phyloP scores from a whole-genome alignment of 441 rosid genomes.

The Cnidoscolus chayamansa region DNA sequence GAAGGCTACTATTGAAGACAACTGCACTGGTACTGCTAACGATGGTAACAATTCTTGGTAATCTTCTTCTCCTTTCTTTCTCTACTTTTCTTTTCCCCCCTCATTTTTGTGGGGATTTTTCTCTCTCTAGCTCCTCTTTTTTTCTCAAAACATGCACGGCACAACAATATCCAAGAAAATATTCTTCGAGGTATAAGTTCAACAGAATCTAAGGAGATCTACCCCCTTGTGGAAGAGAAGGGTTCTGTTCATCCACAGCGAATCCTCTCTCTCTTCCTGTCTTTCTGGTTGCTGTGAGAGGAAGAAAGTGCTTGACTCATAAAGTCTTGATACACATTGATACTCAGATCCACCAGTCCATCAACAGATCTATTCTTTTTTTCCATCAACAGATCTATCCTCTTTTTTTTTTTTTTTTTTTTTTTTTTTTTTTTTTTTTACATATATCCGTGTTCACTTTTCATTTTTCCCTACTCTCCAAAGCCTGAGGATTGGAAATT shows the following conservation, averaged over 20 bases:
- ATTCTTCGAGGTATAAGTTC: slow-evolving; percentile 18
- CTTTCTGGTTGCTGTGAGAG: slow-evolving; percentile 13
- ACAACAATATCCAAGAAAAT: slow-evolving; percentile 13
- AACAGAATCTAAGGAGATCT: slow-evolving; percentile 31
- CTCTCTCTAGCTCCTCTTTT: neutral
- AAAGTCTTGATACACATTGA: slow-evolving; percentile 34
- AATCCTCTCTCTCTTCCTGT: neutral
- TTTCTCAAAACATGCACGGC: slow-evolving; percentile 17
- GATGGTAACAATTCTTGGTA: slow-evolving; percentile 56
- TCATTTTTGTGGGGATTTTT: neutral
- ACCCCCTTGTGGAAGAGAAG: slow-evolving; percentile 16
- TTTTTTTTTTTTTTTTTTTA: neutral
- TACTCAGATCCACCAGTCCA: slow-evolving; percentile 23
- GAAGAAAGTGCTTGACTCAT: slow-evolving; percentile 14
- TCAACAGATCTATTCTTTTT: slow-evolving; percentile 22
- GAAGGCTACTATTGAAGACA: slow-evolving; percentile 40
- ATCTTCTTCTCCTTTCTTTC: neutral
- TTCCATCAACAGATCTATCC: slow-evolving; percentile 19
- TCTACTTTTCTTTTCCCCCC: too few species aligned
- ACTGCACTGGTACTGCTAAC: slow-evolving; percentile 35
- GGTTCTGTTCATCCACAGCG: slow-evolving; percentile 14
- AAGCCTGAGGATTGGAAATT: slow-evolving; percentile 16
- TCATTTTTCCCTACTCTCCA: neutral
- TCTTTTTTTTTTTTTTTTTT: too few species aligned
- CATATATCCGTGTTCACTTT: neutral